Evolutionary conservation across 495 filamentous ascomycete species (phyloP), one percentile per base, ranked within the genome.

Genomic region (Pseudoneurospora amorphoporcata): DNA sequence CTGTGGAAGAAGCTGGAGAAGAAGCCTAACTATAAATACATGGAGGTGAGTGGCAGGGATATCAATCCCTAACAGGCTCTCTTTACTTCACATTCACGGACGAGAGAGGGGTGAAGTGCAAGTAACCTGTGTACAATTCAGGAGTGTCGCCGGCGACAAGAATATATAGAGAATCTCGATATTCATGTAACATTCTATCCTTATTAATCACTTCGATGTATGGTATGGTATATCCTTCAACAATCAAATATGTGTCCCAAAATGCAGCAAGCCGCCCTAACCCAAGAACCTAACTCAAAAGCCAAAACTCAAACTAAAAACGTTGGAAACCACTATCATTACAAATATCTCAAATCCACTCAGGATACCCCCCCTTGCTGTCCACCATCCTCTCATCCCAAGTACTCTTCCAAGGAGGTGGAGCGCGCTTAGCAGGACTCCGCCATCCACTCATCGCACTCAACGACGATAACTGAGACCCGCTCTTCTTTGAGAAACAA

Each of bases 111-210:
- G 35, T 37, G 35, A 37, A 37, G 35, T 37, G 35, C 35, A 37
- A 37, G 35, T 5, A 1, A 37, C 3, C 3, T 37, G 35, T 37
- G 35, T 5, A 37, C 3, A 45, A 2, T 53, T 53, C 10, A 7
- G 9, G 10, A 14, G 1, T 12, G 19, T 29, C 2, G 23, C 9
- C 0, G 19, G 4, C 19, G 10, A 0, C 0, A 53, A 12, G 0
- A 0, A 5, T 47, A 1, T 47, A 3, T 47, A 4, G 42, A 45
- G 1, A 14, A 43, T 43, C 6, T 43, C 6, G 7, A 5, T 17
- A 6, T 8, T 39, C 0, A 8, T 16, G 17, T 23, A 19, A 61
- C 47, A 8, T 2, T 35, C 53, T 65, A 65, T 17, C 6, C 1
- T 65, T 8, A 65, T 35, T 65, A 65, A 29, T 65, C 53, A 35